Evolutionary conservation across 2,329 filamentous ascomycete genomes (phyloP).

Genomic region (Aspergillus intermedius): DNA sequence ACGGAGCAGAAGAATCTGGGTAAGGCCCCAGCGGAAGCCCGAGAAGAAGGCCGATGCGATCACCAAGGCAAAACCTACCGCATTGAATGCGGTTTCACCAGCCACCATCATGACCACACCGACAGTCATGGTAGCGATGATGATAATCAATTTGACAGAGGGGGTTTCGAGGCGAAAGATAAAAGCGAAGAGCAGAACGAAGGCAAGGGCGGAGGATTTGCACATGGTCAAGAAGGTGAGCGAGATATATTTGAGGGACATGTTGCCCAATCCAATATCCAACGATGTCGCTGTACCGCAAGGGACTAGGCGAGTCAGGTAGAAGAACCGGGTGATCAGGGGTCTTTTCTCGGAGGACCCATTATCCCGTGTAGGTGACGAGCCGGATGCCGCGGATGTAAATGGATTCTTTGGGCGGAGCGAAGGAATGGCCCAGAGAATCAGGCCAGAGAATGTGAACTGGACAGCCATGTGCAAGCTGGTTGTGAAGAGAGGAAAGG

Average conservation of each 20-base stretch:
- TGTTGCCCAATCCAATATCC: conserved; percentile 94
- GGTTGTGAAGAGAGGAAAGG: conserved; percentile 91
- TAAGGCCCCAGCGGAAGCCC: conserved; percentile 97
- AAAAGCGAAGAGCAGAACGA: conserved; percentile 92
- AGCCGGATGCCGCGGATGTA: conserved; percentile 10
- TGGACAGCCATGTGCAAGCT: conserved; percentile 94
- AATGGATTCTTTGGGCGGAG: conserved; percentile 59
- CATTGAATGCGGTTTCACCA: conserved; percentile 83
- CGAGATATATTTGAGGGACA: conserved; percentile 89
- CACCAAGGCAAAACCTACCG: conserved; percentile 81
- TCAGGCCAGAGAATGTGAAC: conserved; percentile 68
- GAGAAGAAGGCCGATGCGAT: conserved; percentile 93
- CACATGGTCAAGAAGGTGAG: conserved; percentile 99
- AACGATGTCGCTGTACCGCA: conserved; percentile 89
- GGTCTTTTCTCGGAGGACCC: conserved; percentile 44
- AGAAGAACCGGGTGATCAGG: conserved; percentile 83
- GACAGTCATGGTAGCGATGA: conserved; percentile 85
- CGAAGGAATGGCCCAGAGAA: conserved; percentile 76
- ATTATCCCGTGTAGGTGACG: conserved; percentile 38
- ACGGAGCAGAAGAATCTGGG: conserved; percentile 86
- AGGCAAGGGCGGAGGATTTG: conserved; percentile 92
- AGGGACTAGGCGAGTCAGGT: conserved; percentile 82
- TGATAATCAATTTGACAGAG: conserved; percentile 75
- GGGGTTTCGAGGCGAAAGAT: conserved; percentile 84
- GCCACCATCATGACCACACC: conserved; percentile 98